A percentile compares a stretch with the other conserved stretches of the same genome.
Conservation (phyloP, 768 basidiomycete genomes). For the Mycena crocata region DNA sequence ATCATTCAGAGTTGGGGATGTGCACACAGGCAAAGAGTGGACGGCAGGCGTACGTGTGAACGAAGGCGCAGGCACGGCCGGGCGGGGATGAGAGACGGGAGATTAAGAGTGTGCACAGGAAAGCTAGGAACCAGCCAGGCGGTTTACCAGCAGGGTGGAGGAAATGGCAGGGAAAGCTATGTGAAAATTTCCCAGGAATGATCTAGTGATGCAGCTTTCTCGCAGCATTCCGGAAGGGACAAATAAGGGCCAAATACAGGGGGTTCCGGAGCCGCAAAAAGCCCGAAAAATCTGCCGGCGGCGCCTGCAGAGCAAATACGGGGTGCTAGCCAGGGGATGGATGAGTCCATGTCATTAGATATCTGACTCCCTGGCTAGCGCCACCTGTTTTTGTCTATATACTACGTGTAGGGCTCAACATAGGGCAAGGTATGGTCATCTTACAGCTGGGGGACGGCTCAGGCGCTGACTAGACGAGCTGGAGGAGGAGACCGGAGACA, state of each 20-base stretch:
- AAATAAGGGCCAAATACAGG: conserved; percentile 3
- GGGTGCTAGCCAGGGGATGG: background rate
- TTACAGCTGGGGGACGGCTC: background rate
- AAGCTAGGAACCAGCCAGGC: too few species aligned
- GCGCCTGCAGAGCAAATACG: background rate
- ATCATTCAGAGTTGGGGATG: too few species aligned
- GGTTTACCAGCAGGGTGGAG: too few species aligned
- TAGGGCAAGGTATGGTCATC: background rate
- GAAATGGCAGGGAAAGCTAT: background rate
- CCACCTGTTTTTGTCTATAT: background rate
- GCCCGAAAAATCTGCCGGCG: background rate
- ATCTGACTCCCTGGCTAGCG: background rate
- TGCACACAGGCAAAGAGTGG: too few species aligned
- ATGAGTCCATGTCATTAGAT: background rate
- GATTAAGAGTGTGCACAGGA: too few species aligned
- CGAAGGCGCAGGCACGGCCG: too few species aligned
- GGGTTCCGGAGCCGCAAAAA: background rate
- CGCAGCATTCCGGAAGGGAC: background rate
- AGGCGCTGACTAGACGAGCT: too few species aligned
- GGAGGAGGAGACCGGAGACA: too few species aligned
- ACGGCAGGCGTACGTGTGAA: too few species aligned
- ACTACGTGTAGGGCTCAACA: conserved; percentile 7
- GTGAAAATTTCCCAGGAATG: background rate
- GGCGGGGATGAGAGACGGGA: too few species aligned
- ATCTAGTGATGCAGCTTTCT: background rate